Evolutionary conservation across 345 rosid species (phyloP).

Genomic region (Lepidium aucheri): DNA sequence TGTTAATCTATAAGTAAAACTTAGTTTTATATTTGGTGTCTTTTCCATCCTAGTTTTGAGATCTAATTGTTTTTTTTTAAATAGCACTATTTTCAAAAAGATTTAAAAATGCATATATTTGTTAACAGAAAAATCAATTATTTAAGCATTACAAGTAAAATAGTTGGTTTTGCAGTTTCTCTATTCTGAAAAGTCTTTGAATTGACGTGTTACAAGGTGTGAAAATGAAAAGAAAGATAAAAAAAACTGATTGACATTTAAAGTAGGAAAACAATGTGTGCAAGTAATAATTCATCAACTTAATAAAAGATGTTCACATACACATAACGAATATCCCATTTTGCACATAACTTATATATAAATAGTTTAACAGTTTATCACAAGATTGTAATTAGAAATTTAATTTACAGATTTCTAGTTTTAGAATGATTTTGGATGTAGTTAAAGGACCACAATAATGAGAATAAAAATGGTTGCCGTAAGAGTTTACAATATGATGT

Average conservation of each 20-base stretch:
- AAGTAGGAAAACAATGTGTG: slow-evolving; percentile 6
- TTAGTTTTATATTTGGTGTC: too few species aligned
- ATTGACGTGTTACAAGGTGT: neutral
- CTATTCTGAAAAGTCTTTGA: neutral
- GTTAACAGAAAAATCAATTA: too few species aligned
- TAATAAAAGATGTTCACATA: neutral
- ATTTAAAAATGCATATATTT: too few species aligned
- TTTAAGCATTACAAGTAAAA: too few species aligned
- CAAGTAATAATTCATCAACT: slow-evolving; percentile 17
- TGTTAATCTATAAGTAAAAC: too few species aligned
- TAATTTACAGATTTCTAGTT: neutral
- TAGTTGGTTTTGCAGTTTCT: neutral
- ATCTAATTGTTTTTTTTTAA: too few species aligned
- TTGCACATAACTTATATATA: neutral
- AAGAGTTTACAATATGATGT: slow-evolving; percentile 16
- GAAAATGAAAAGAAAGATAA: slow-evolving; percentile 4
- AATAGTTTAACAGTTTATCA: too few species aligned
- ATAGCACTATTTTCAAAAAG: too few species aligned
- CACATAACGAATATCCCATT: neutral
- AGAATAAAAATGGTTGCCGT: slow-evolving; percentile 19
- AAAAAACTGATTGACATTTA: neutral
- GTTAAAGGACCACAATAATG: slow-evolving; percentile 1
- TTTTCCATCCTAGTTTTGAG: too few species aligned
- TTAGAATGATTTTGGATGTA: neutral
- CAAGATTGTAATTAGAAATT: too few species aligned